A percentile compares a stretch with the other conserved stretches of the same genome.
These are phyloP conservation scores for Hexamita inflata DNA, from an alignment of 208 protist genomes.

Conservation along the genomic window DNA sequence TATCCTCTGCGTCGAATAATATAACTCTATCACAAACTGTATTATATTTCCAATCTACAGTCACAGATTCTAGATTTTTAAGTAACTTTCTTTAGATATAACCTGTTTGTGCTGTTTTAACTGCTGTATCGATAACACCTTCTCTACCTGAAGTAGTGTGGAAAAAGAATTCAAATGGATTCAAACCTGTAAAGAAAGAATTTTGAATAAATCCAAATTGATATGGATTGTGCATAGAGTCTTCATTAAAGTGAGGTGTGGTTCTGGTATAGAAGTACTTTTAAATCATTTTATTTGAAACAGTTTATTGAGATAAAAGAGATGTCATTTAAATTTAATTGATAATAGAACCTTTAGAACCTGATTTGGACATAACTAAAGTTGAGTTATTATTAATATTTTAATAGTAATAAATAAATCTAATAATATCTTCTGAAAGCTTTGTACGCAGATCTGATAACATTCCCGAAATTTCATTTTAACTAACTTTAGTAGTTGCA, in stretches of 20 bases:
- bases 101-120: constrained; percentile 98
- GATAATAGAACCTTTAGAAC: not conserved
- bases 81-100: constrained; percentile 98
- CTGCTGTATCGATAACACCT: constrained; percentile 91
- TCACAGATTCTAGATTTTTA: constrained; percentile 90
- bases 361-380: not conserved
- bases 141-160: constrained; percentile 83
- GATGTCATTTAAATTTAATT: not conserved
- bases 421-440: not conserved
- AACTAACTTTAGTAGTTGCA: too few species aligned
- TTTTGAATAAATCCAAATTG: constrained; percentile 93
- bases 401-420: not conserved
- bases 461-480: not conserved
- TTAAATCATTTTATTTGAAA: constrained; percentile 18
- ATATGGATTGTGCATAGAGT: not conserved
- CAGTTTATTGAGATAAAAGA: not conserved
- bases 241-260: not conserved
- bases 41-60: too few species aligned
- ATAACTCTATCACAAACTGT: too few species aligned
- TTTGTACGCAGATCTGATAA: not conserved
- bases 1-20: too few species aligned
- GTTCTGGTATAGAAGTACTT: constrained; percentile 4
- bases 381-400: not conserved
- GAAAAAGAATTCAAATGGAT: constrained; percentile 96
- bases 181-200: constrained; percentile 90